Evolutionary conservation across 2,329 filamentous ascomycete species (phyloP).

Genomic region (Alternaria burnsii): DNA sequence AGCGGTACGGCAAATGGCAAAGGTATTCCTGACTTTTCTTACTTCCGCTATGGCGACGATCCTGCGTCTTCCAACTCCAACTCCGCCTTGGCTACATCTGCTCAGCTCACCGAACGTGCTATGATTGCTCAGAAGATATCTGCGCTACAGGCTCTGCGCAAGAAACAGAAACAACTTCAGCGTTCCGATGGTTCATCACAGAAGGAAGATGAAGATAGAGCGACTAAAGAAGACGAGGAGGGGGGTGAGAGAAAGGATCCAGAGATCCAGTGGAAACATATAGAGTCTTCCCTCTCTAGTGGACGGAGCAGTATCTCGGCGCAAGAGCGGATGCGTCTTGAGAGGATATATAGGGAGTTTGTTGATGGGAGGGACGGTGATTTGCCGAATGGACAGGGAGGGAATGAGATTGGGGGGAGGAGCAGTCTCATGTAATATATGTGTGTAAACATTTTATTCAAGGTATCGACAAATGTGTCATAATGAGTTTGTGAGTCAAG

Average conservation of each 20-base stretch:
- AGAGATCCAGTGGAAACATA: conserved; percentile 82
- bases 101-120: conserved; percentile 76
- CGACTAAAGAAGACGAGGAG: conserved; percentile 32
- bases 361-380: conserved; percentile 91
- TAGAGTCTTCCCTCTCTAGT: conserved; percentile 76
- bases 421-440: conserved; percentile 83
- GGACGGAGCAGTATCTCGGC: conserved; percentile 85
- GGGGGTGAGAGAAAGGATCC: conserved; percentile 69
- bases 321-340: conserved; percentile 77
- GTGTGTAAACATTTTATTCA: neutral
- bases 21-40: conserved; percentile 53
- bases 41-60: conserved; percentile 80
- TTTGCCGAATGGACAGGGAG: conserved; percentile 91
- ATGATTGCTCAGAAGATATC: conserved; percentile 83
- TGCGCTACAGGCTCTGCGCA: conserved; percentile 76
- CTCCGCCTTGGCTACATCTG: conserved; percentile 54
- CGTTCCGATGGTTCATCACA: conserved; percentile 24
- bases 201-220: conserved; percentile 24
- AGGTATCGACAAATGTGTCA: neutral
- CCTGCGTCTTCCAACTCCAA: conserved; percentile 34
- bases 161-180: conserved; percentile 64
- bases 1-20: conserved; percentile 25
- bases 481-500: neutral
- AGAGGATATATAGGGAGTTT: conserved; percentile 90
- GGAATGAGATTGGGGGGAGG: conserved; percentile 89